Evolutionary conservation across 139 green algal genomes (phyloP), one percentile per base, ranked within the genome.

Genomic region (Chlamydomonas asymmetrica): DNA sequence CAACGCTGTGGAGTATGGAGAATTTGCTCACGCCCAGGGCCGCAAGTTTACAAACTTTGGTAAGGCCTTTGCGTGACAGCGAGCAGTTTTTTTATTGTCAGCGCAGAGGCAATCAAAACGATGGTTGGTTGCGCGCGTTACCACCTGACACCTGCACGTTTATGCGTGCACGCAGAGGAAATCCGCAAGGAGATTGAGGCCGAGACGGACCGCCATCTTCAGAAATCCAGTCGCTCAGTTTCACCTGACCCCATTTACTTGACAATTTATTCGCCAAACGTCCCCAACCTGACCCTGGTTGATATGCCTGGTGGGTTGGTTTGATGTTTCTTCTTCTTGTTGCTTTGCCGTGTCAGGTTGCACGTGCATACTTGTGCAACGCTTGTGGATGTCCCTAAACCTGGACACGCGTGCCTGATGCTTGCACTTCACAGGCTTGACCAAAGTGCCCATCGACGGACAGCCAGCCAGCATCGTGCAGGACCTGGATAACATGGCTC

Each of bases 401-500:
- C 20, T 23, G 20, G 49, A 59, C 49, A 20, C 49, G 20, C 49
- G 20, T 59, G 20, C 49, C 49, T 20, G 20, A 59, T 57, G 35
- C 16, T 38, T 23, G 23, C 48, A 25, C 45, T 43, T 13, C 29
- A 20, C 79, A 96, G 93, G 95, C 59, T 79, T 98, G 50, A 98
- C 95, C 40, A 98, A 98, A 85, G 90, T 98, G 63, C 91, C 95
- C 41, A 98, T 98, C 67, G 94, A 98, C 63, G 92, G 95, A n/a
- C 94, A 98, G 90, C 93, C 93, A 20, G 85, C 87, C 67, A 92
- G 80, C 82, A 98, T 98, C 69, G 94, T 98, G 66, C 71, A 86
- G 56, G 94, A 98, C 40, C 91, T 98, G 52, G 95, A 98, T 67
- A 87, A 96, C 67, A 98, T 98, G 95, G 94, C 92, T 1, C 87